These are phyloP conservation scores for Apiospora koreana DNA, from an alignment of 2,329 filamentous ascomycete genomes.

Conservation along the genomic window DNA sequence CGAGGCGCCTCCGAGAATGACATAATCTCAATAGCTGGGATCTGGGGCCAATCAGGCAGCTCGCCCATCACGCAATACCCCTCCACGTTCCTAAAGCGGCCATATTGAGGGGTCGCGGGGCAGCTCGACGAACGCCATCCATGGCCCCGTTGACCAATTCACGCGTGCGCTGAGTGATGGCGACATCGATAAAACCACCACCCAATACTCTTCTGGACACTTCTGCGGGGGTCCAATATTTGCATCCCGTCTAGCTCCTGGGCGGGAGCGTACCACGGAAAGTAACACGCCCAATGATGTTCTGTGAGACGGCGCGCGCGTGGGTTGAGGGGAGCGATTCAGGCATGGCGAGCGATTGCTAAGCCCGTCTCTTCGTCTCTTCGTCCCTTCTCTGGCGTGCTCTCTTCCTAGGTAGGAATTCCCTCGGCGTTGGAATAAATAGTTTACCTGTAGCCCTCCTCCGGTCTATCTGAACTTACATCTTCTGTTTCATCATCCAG, in stretches of 20 bases:
- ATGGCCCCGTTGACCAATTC: neutral
- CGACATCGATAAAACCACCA: slow-evolving; percentile 7
- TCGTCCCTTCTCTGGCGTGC: neutral
- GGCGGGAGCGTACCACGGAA: neutral
- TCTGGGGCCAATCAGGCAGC: slow-evolving; percentile 4
- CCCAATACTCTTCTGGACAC: neutral
- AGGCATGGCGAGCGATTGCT: slow-evolving; percentile 6
- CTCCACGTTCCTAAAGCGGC: slow-evolving; percentile 9
- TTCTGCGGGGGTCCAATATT: neutral
- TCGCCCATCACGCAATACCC: slow-evolving; percentile 13
- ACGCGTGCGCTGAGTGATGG: slow-evolving; percentile 10
- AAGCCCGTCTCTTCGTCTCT: neutral
- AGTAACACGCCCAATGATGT: neutral
- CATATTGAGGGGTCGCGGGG: slow-evolving; percentile 11
- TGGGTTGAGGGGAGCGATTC: neutral
- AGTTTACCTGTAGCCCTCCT: neutral
- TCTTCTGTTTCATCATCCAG: slow-evolving; percentile 8
- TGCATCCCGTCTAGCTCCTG: neutral
- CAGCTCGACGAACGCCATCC: slow-evolving; percentile 4
- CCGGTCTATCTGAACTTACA: neutral
- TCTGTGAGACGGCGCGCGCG: neutral
- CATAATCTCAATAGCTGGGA: slow-evolving; percentile 9
- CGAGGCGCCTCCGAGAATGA: slow-evolving; percentile 9
- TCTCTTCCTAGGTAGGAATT: neutral
- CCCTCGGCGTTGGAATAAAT: slow-evolving; percentile 5